phyloP scores from a whole-genome alignment of 2,329 filamentous ascomycete genomes.

The Myriosclerotinia scirpicola region DNA sequence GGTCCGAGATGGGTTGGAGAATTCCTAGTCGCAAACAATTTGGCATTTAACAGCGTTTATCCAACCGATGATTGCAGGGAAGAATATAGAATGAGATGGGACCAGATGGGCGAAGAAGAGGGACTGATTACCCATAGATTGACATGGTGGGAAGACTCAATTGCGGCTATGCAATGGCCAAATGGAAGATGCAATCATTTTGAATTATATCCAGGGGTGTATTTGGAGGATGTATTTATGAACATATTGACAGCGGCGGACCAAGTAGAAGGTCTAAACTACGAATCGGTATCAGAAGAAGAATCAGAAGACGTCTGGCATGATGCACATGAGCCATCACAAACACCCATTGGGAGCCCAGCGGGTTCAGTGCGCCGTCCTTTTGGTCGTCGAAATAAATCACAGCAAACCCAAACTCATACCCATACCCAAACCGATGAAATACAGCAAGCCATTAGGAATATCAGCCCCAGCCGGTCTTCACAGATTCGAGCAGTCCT shows the following conservation, averaged over 20 bases:
- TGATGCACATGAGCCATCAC: background rate
- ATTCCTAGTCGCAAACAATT: slow-evolving; percentile 4
- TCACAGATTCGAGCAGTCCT: slow-evolving; percentile 7
- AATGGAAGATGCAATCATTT: slow-evolving; percentile 18
- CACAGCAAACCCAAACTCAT: background rate
- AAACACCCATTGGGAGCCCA: background rate
- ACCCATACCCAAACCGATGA: background rate
- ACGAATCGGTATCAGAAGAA: background rate
- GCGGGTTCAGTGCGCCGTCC: background rate
- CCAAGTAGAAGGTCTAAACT: background rate
- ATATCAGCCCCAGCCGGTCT: background rate
- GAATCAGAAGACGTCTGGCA: background rate
- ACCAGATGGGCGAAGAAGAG: slow-evolving; percentile 18
- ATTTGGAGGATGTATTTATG: slow-evolving; percentile 20
- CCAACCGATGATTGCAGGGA: slow-evolving; percentile 8
- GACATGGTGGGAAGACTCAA: slow-evolving; percentile 17
- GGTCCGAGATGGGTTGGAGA: slow-evolving; percentile 21
- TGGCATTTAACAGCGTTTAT: slow-evolving; percentile 21
- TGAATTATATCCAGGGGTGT: background rate
- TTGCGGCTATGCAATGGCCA: slow-evolving; percentile 12
- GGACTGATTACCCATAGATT: slow-evolving; percentile 11
- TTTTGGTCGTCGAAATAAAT: background rate
- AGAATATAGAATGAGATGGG: slow-evolving; percentile 19
- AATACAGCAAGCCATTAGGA: slow-evolving; percentile 2
- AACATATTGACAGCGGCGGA: slow-evolving; percentile 13